Conservation (phyloP, 139 green algal species). For the Chlorella sp. region DNA sequence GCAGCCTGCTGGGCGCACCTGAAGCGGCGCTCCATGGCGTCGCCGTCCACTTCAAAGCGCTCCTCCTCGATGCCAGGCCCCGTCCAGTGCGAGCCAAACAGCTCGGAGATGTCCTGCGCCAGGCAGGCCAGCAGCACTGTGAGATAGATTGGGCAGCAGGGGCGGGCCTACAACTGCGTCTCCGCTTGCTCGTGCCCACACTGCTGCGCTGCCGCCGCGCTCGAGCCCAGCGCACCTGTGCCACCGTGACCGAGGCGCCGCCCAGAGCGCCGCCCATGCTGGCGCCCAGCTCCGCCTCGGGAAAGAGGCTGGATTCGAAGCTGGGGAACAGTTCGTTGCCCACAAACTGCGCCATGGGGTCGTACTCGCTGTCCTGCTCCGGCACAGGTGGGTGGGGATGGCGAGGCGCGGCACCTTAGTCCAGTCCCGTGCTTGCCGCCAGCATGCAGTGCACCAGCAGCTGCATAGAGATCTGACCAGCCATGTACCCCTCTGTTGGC, state of each 20-base stretch:
- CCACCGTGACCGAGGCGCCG: slow-evolving; percentile 46
- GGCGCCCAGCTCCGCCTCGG: slow-evolving; percentile 2
- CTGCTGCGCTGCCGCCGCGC: too few relatives aligned
- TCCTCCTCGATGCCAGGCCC: slow-evolving; percentile 29
- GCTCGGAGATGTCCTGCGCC: slow-evolving; percentile 49
- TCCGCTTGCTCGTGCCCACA: too few relatives aligned
- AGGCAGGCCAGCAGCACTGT: too few relatives aligned
- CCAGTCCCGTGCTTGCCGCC: too few relatives aligned
- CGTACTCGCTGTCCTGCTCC: slow-evolving; percentile 29
- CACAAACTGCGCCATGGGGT: slow-evolving; percentile 49
- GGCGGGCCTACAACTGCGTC: too few relatives aligned
- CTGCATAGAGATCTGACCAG: background rate
- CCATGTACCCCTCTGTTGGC: background rate
- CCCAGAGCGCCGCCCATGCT: background rate
- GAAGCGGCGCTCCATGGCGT: slow-evolving; percentile 49
- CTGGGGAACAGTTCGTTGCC: slow-evolving; percentile 36
- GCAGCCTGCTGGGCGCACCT: background rate
- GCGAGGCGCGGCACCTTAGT: background rate
- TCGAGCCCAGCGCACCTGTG: background rate
- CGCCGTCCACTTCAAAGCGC: slow-evolving; percentile 25
- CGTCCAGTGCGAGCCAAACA: slow-evolving; percentile 39
- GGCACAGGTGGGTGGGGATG: background rate
- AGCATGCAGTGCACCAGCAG: background rate
- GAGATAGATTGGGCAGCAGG: too few relatives aligned
- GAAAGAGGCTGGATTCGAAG: slow-evolving; percentile 21